Base-by-base conservation (phyloP, 257 asterid species). In the Euphrasia confusa region DNA sequence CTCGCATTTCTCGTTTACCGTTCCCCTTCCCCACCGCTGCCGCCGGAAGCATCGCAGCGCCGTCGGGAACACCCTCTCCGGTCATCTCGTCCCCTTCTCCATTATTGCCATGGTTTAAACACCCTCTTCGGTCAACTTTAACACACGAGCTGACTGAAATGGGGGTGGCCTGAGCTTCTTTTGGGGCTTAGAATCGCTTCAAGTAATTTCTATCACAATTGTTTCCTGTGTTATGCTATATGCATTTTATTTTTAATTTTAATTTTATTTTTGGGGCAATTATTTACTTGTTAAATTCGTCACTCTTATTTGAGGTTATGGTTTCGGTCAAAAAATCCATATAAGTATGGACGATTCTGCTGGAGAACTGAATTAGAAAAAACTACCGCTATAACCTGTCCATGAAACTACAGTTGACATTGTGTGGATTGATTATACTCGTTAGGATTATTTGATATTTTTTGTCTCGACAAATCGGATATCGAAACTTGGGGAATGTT, bases 141-240 rank as follows among this genome's bases (percentile, higher is more conserved):
- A 42, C 52, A 44, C 12, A 17, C 61, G 67, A 67, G 74, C 80
- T 63, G 71, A 58, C 61, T 63, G 71, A 63, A 64, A 59, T 75
- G 80, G 60, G 58, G 10, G 60, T 68, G 54, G 69, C 59, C 37
- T 64, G 74, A 71, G 74, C 39, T 48, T 53, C 26, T 32, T 10
- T 45, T 28, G 18, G 45, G 39, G 76, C 76, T 61, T 39, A 64
- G 60, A 24, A 28, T 57, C 30, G 13, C 58, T 27, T 61, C 63
- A 47, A 71, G 73, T 75, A 27, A 2, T 63, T 50, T 59, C 24
- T 64, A 45, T 65, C 58, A 17, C 30, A 12, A 18, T 12, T 8
- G 18, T 17, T 10, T 40, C 35, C 14, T 21, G 17, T 39, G 10
- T 12, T n/a, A 11, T 26, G 40, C 18, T 37, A 3, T 50, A 1